Evolutionary conservation across 2,329 filamentous ascomycete species (phyloP).

Genomic region (Whalleya microplaca): DNA sequence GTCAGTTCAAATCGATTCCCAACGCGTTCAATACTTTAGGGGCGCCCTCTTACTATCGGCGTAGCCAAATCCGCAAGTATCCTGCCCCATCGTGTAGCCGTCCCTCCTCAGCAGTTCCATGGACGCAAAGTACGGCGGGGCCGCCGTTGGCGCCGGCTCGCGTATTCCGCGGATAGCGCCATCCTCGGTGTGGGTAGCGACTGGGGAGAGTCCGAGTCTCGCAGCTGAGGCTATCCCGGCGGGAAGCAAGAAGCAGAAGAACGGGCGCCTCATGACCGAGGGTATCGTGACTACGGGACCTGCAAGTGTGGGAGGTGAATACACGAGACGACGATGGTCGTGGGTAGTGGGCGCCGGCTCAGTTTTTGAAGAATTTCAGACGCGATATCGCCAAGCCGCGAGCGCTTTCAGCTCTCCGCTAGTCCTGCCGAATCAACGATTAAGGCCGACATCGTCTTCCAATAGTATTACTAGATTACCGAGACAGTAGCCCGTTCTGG

Average conservation of each 20-base stretch:
- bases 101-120: constrained; percentile 13
- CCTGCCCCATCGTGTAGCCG: constrained; percentile 18
- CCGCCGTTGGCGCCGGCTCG: constrained; percentile 14
- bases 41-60: constrained; percentile 7
- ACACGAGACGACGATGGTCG: background rate
- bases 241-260: constrained; percentile 8
- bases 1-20: constrained; percentile 5
- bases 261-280: constrained; percentile 6
- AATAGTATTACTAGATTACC: background rate
- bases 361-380: constrained; percentile 6
- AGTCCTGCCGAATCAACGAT: background rate
- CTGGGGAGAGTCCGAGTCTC: background rate
- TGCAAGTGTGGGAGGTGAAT: background rate
- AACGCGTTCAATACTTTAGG: background rate
- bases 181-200: constrained; percentile 12
- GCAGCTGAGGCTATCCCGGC: background rate
- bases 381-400: constrained; percentile 3
- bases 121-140: constrained; percentile 17
- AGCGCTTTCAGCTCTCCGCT: constrained; percentile 10
- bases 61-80: constrained; percentile 25
- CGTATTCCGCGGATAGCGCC: constrained; percentile 10
- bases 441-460: background rate
- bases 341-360: background rate
- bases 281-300: background rate
- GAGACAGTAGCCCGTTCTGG: background rate